Base-by-base conservation (phyloP, 192 early-diverging fungal species). In the Backusella sp. region DNA sequence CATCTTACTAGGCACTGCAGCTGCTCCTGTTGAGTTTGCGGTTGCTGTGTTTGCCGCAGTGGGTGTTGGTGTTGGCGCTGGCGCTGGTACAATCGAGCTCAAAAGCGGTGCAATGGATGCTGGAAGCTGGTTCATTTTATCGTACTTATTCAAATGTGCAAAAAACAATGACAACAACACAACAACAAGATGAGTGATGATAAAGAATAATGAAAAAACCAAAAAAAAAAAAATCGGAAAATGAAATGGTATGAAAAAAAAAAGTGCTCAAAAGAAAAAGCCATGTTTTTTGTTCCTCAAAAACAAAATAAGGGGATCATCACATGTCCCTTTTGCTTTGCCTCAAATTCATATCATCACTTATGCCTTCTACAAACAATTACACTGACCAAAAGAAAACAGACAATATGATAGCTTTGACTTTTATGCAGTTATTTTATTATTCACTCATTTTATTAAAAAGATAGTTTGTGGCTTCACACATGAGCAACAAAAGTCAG, bases 91-190 rank as follows among this genome's bases (percentile, higher is more conserved):
- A 39, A 76, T 41, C 21, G 67, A 35, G 28, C 44, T 70, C 26
- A 66, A 34, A 9, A 70, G 30, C 12, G 75, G 75, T 28, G 68
- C 49, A 56, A 76, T 76, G 3, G 74, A 46, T 46, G 75, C 49
- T 46, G 68, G 75, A 39, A 46, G 65, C 32, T 76, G 65, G 37
- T 68, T 76, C 75, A 76, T 76, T 41, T 69, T 70, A 41, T 5
- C 14, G 42, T 69, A 69, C 21, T 21, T 69, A 69, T 69, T 42
- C 39, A 69, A n/a, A 39, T 69, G 17, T 69, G 8, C 35, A 17
- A 68, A n/a, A 26, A 68, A 36, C 17, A 35, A 35, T 17, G 17
- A 49, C 42, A 49, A 49, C 46, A 49, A 49, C 6, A 49, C 46
- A 49, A 49, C 37, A 44, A 44, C 46, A 49, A 49, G 17, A 49